Evolutionary conservation across 2,329 filamentous ascomycete genomes (phyloP).

Genomic region (Chlorencoelia australis): DNA sequence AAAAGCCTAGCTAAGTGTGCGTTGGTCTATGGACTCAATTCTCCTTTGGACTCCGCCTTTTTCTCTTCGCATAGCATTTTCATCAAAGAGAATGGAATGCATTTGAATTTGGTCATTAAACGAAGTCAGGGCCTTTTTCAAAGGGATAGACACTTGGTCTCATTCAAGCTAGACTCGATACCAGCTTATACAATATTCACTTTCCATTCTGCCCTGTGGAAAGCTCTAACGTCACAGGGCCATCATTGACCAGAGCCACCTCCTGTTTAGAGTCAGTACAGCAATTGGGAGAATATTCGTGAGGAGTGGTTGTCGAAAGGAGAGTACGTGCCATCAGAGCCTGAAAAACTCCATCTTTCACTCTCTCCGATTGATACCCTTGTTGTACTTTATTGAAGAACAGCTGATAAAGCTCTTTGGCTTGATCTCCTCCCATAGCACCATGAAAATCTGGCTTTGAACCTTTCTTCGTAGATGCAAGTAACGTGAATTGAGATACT

Average conservation of each 20-base stretch:
- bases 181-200: too few relatives aligned
- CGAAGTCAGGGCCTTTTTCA: too few relatives aligned
- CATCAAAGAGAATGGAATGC: too few relatives aligned
- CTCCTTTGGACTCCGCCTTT: too few relatives aligned
- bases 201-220: too few relatives aligned
- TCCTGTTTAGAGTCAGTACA: too few relatives aligned
- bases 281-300: conserved; percentile 1
- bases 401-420: conserved; percentile 70
- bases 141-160: too few relatives aligned
- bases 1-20: too few relatives aligned
- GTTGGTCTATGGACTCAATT: too few relatives aligned
- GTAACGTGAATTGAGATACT: conserved; percentile 96
- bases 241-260: conserved; percentile 83
- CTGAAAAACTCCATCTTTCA: conserved; percentile 94
- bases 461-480: conserved; percentile 90
- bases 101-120: too few relatives aligned
- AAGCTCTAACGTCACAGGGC: conserved; percentile 41
- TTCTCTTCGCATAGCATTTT: too few relatives aligned
- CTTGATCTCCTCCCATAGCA: conserved; percentile 68
- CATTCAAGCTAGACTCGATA: too few relatives aligned
- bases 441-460: conserved; percentile 93
- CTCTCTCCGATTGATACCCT: conserved; percentile 60
- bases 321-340: conserved; percentile 67
- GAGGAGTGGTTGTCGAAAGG: not conserved
- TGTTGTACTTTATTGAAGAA: conserved; percentile 71